Base-by-base conservation (phyloP, 73 alveolate genomes). In the Paraurostyla sp. region DNA sequence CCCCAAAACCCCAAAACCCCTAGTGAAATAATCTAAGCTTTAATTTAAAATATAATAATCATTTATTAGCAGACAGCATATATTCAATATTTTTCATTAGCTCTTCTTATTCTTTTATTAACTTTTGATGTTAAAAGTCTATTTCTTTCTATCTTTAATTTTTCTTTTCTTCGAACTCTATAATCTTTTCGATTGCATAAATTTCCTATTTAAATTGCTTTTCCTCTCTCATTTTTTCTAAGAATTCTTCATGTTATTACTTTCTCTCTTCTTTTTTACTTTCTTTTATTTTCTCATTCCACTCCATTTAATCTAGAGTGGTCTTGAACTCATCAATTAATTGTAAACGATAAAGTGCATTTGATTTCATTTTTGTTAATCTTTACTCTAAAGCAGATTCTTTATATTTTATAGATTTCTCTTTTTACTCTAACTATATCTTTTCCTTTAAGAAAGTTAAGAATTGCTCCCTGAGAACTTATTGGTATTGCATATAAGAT, bases 111-210 rank as follows among this genome's bases (percentile, higher is more conserved):
- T 65, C 82, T 22, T 65, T 65, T 4, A 65, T 30, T 38, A 65
- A 40, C 42, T 38, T 9, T 15, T 33, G 6, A 40, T 65, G 82
- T 38, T 65, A 3, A 35, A 36, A 65, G 54, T 65, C 82, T 13
- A 65, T 15, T 38, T 65, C 82, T 38, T 65, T 65, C 82, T 65
- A 65, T 30, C 82, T 65, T 16, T 38, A 4, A 7, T 9, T 38
- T 38, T 65, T 65, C 82, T 58, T 65, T 40, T 65, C 82, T 38
- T 65, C 82, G 23, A 65, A 65, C 23, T 65, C 82, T 2, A 65
- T 65, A 13, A 65, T 65, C 36, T 35, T 32, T 58, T 65, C 82
- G 23, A 65, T 65, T 6, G 82, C 82, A 65, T 65, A 65, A 3
- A 65, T n/a, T 40, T 65, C 82, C 58, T 65, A 65, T 38, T 65